A percentile compares a stretch with the other conserved stretches of the same genome.
These are phyloP conservation scores for Sugiyamaella valdiviana DNA, from an alignment of 805 yeast species.

Conservation along the genomic window DNA sequence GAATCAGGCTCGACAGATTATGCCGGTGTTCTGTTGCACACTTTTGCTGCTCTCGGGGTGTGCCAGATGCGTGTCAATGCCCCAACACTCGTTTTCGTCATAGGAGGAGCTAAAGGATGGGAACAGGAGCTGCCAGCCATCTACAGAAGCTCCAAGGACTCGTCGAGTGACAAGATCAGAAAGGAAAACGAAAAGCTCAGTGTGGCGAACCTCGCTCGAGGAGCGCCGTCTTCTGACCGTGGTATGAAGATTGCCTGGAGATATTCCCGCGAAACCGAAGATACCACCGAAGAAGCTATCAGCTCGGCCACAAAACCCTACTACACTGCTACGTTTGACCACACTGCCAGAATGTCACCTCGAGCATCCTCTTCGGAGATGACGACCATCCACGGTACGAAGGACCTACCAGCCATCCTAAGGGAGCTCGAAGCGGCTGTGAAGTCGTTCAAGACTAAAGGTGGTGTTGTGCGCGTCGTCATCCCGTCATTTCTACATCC, in stretches of 20 bases:
- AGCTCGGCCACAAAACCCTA: constrained; percentile 38
- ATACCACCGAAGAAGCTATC: constrained; percentile 15
- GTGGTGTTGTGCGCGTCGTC: constrained; percentile 54
- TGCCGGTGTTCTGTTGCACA: constrained; percentile 58
- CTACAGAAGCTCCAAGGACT: constrained; percentile 53
- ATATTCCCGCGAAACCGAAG: constrained; percentile 50
- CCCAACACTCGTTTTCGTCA: constrained; percentile 52
- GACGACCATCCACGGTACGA: constrained; percentile 41
- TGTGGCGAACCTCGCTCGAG: constrained; percentile 52
- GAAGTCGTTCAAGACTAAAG: constrained; percentile 9
- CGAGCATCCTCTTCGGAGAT: constrained; percentile 59
- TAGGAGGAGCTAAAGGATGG: constrained; percentile 57
- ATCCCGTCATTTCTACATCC: constrained; percentile 81
- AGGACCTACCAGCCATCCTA: constrained; percentile 22
- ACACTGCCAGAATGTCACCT: constrained; percentile 64
- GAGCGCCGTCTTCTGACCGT: neutral
- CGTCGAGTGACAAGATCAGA: constrained; percentile 12
- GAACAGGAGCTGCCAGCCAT: constrained; percentile 69
- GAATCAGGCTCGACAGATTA: constrained; percentile 90
- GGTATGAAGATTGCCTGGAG: constrained; percentile 90
- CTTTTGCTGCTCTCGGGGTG: constrained; percentile 72
- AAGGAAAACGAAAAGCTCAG: constrained; percentile 50
- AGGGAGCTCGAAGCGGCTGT: constrained; percentile 18
- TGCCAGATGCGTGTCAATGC: constrained; percentile 47
- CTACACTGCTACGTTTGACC: constrained; percentile 65